These are phyloP conservation scores for Gamsiella multidivaricata DNA, from an alignment of 192 early-diverging fungal genomes.

Conservation along the genomic window DNA sequence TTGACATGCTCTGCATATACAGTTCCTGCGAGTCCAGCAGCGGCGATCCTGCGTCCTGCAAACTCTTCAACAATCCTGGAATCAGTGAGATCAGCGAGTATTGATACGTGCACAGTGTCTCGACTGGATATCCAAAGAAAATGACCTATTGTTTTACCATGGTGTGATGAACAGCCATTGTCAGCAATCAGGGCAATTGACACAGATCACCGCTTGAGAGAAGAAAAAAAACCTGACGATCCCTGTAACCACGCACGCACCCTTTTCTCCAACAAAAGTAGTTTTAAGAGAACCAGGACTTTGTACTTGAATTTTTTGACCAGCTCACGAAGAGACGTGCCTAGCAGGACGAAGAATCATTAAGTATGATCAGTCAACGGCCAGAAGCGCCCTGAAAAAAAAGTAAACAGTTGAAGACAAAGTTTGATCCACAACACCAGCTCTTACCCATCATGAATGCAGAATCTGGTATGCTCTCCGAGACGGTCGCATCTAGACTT, in stretches of 20 bases:
- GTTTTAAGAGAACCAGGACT: slow-evolving; percentile 78
- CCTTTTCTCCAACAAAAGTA: slow-evolving; percentile 80
- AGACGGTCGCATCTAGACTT: slow-evolving; percentile 64
- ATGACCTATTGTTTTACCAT: slow-evolving; percentile 60
- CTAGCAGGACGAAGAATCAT: slow-evolving; percentile 40
- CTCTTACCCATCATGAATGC: slow-evolving; percentile 76
- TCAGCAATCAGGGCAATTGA: too few species aligned
- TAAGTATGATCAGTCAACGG: too few species aligned
- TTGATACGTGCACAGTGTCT: slow-evolving; percentile 80
- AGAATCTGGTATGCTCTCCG: slow-evolving; percentile 68
- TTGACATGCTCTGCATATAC: slow-evolving; percentile 54
- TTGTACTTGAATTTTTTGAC: slow-evolving; percentile 80
- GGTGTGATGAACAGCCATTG: too few species aligned
- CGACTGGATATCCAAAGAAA: slow-evolving; percentile 87
- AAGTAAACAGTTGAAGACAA: background rate
- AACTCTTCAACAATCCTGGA: slow-evolving; percentile 64
- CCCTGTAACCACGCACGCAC: background rate
- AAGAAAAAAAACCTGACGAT: background rate
- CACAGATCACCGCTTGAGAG: too few species aligned
- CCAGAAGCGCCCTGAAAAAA: background rate
- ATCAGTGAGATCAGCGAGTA: slow-evolving; percentile 81
- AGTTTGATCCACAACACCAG: too few species aligned
- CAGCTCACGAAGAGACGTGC: slow-evolving; percentile 77
- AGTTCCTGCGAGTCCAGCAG: slow-evolving; percentile 57
- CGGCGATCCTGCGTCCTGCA: slow-evolving; percentile 63